phyloP scores from a whole-genome alignment of 2,329 filamentous ascomycete species.

The Diaporthe vaccinii region DNA sequence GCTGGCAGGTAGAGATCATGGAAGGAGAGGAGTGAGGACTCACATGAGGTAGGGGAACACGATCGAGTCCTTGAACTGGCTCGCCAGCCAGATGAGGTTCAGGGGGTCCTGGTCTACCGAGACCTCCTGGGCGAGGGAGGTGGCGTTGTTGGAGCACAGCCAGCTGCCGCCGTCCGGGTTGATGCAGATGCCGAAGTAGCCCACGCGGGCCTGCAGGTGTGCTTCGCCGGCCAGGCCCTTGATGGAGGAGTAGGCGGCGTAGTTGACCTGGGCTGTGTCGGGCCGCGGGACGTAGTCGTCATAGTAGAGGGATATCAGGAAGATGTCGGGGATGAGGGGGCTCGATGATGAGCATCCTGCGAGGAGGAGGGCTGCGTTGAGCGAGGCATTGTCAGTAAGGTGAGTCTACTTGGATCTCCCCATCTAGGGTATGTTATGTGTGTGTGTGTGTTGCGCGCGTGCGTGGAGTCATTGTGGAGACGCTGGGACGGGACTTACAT shows the following conservation, averaged over 20 bases:
- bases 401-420: too few relatives aligned
- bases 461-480: background rate
- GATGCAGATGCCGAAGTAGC: slow-evolving; percentile 98
- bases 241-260: slow-evolving; percentile 87
- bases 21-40: slow-evolving; percentile 53
- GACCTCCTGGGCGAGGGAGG: slow-evolving; percentile 89
- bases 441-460: slow-evolving; percentile 19
- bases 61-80: slow-evolving; percentile 98
- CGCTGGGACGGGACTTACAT: slow-evolving; percentile 72
- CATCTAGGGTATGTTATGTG: background rate
- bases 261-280: slow-evolving; percentile 90
- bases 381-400: slow-evolving; percentile 40
- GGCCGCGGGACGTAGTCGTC: slow-evolving; percentile 85
- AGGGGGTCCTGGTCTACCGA: slow-evolving; percentile 93
- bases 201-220: slow-evolving; percentile 89
- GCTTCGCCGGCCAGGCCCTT: slow-evolving; percentile 90
- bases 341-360: slow-evolving; percentile 98
- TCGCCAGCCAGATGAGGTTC: slow-evolving; percentile 96
- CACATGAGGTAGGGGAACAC: slow-evolving; percentile 97
- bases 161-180: slow-evolving; percentile 91
- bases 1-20: too few relatives aligned
- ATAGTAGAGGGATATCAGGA: slow-evolving; percentile 98
- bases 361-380: slow-evolving; percentile 81
- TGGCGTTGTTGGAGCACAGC: slow-evolving; percentile 98
- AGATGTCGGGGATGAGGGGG: slow-evolving; percentile 93